phyloP scores from a whole-genome alignment of 1,284 basidiomycete genomes.

The Cystobasidium slooffiae region DNA sequence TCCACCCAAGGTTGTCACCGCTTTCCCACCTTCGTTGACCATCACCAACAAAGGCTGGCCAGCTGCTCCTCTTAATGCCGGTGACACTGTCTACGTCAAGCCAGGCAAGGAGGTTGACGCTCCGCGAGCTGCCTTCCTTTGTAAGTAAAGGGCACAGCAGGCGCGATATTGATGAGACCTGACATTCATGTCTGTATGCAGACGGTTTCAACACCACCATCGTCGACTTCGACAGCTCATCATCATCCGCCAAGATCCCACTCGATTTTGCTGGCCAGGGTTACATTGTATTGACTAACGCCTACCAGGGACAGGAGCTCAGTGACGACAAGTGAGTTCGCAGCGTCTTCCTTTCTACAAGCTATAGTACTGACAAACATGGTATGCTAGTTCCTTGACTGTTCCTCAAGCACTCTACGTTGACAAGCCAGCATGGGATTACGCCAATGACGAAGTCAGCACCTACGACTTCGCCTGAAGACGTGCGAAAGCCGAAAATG shows the following conservation, averaged over 20 bases:
- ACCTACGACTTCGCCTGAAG: constrained; percentile 19
- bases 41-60: constrained; percentile 41
- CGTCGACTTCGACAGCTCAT: constrained; percentile 20
- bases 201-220: constrained; percentile 35
- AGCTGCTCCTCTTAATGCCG: constrained; percentile 24
- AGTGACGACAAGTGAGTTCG: constrained; percentile 29
- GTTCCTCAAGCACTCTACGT: constrained; percentile 32
- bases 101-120: constrained; percentile 12
- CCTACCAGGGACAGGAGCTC: constrained; percentile 30
- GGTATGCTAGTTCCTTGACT: constrained; percentile 16
- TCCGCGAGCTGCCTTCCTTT: constrained; percentile 23
- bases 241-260: constrained; percentile 23
- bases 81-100: constrained; percentile 33
- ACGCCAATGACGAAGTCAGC: constrained; percentile 30
- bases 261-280: constrained; percentile 38
- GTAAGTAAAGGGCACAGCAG: neutral
- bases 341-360: too few relatives aligned
- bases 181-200: neutral
- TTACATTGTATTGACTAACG: constrained; percentile 34
- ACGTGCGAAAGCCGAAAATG: too few relatives aligned
- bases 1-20: constrained; percentile 29
- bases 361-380: neutral
- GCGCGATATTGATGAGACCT: neutral
- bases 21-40: constrained; percentile 33
- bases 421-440: constrained; percentile 24